Conservation (phyloP, 805 yeast genomes). For the Cyberlindnera xishuangbannaensis region DNA sequence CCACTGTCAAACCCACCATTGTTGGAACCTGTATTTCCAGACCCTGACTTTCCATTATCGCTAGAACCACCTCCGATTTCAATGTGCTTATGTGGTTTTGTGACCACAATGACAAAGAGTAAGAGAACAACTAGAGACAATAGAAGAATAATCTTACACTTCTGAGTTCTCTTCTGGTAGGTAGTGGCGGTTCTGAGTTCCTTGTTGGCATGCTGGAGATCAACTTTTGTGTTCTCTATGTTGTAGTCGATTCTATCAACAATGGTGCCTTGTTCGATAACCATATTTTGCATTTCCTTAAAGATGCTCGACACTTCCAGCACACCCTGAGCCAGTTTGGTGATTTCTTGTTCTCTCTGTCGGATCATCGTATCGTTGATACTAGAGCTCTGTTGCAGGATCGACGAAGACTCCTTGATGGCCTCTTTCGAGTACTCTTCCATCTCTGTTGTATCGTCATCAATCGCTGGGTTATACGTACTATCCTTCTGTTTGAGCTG, state of each 20-base stretch:
- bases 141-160: conserved; percentile 80
- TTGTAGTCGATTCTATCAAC: conserved; percentile 93
- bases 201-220: conserved; percentile 69
- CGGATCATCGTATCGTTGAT: conserved; percentile 41
- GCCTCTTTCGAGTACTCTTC: conserved; percentile 51
- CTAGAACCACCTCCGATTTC: conserved; percentile 14
- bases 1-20: conserved; percentile 15
- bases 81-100: conserved; percentile 45
- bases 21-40: neutral
- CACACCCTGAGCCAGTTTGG: conserved; percentile 88
- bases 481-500: conserved; percentile 16
- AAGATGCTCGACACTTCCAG: conserved; percentile 89
- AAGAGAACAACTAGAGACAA: conserved; percentile 66
- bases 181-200: conserved; percentile 71
- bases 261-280: conserved; percentile 92
- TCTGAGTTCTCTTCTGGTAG: conserved; percentile 84
- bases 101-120: conserved; percentile 60
- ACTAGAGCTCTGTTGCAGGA: conserved; percentile 27
- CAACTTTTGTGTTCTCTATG: conserved; percentile 69
- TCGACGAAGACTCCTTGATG: conserved; percentile 41
- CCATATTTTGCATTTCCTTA: conserved; percentile 85
- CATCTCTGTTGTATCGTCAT: conserved; percentile 33
- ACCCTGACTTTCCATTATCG: conserved; percentile 19
- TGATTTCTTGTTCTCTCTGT: conserved; percentile 85
- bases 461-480: conserved; percentile 24